Evolutionary conservation across 805 yeast species (phyloP), one percentile per base, ranked within the genome.

Genomic region (Lipomyces sp.): DNA sequence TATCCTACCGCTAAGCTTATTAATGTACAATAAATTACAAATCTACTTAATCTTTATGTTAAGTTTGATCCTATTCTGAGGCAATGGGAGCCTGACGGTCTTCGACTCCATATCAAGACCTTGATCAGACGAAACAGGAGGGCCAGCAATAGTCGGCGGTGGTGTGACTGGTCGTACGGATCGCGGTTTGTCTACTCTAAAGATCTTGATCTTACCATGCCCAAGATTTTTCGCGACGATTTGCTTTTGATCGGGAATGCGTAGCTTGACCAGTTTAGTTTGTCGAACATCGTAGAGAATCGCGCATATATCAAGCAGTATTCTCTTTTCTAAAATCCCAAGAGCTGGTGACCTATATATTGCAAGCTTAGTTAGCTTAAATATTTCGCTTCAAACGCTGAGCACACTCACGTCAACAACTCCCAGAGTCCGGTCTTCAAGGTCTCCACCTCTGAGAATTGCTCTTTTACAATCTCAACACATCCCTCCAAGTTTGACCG

Each of bases 401-500:
- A 42, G 48, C 18, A 8, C 8, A 42, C 48, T 42, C 48, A 42
- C 5, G 66, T 61, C 7, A 92, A 75, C 8, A 87, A 81, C 55
- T 83, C 81, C 97, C 97, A 92, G 1, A 95, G 72, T 7, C 84
- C 83, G 1, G 75, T 72, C 62, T 83, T 82, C 29, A 95, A 78
- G 0, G 92, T 90, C 35, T 77, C 74, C 60, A 84, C 80, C 1
- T 84, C 75, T 6, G 79, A 76, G 65, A 85, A 83, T 62, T 86
- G 89, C 59, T 89, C 80, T 60, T 94, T 79, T 11, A 90, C 77
- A 4, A 88, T 73, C 34, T 86, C 88, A 51, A 89, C 83, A 0
- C 91, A 86, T 18, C 95, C 95, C 30, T 80, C 81, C 15, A 90
- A 75, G 0, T 89, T 81, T 0, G 84, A 83, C 69, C 93, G 83